phyloP scores from a whole-genome alignment of 805 yeast species.

The Monosporozyma aquatica region DNA sequence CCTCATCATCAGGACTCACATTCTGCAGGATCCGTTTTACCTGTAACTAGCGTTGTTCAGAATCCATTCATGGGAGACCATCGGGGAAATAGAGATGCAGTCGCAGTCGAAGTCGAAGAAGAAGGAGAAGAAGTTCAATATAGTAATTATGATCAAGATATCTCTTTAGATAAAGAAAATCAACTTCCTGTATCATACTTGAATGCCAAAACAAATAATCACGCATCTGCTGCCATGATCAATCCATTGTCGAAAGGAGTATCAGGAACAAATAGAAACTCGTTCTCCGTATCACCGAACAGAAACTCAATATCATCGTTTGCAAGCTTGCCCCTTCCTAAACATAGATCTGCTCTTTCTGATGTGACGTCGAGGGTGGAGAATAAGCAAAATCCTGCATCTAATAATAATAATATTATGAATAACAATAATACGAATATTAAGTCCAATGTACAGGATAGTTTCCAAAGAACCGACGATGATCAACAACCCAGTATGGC shows the following conservation, averaged over 20 bases:
- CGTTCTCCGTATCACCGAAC: neutral
- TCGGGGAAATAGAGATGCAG: neutral
- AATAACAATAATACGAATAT: neutral
- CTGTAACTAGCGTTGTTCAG: neutral
- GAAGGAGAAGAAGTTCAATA: too few relatives aligned
- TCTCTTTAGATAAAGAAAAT: neutral
- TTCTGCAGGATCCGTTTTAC: neutral
- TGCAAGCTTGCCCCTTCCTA: conserved; percentile 2
- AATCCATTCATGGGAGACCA: neutral
- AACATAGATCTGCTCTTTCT: conserved; percentile 23
- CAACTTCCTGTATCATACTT: neutral
- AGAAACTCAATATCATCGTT: neutral
- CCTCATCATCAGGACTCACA: neutral
- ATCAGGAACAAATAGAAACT: neutral
- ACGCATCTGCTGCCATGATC: too few relatives aligned
- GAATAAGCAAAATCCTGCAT: conserved; percentile 10
- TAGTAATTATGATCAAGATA: too few relatives aligned
- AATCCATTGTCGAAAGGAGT: neutral
- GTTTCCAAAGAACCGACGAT: too few relatives aligned
- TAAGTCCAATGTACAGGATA: too few relatives aligned
- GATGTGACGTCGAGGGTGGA: conserved; percentile 28
- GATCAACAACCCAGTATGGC: too few relatives aligned
- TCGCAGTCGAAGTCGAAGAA: too few relatives aligned
- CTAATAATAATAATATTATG: neutral
- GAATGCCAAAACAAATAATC: neutral